Percentiles rank a stretch among this genome's conserved stretches.
These are phyloP conservation scores for Hygrocybe punicea DNA, from an alignment of 768 basidiomycete species.

Conservation along the genomic window DNA sequence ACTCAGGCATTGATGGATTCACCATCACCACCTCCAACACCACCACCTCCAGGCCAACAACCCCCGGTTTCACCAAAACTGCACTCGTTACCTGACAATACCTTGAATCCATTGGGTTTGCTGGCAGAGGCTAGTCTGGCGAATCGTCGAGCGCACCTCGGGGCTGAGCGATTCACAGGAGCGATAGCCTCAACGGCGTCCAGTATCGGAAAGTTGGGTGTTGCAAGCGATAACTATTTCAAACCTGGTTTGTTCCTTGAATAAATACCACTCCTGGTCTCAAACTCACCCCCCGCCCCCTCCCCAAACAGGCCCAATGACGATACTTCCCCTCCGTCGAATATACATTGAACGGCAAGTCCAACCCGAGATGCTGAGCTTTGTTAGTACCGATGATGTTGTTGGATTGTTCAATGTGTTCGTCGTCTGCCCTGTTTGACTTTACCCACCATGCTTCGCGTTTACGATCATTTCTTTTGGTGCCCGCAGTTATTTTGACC, in stretches of 20 bases:
- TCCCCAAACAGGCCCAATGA: conserved; percentile 77
- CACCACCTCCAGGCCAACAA: conserved; percentile 29
- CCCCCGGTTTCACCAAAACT: conserved; percentile 74
- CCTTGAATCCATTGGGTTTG: conserved; percentile 87
- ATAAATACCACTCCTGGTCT: not conserved
- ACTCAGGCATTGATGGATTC: conserved; percentile 58
- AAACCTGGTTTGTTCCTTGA: conserved; percentile 63
- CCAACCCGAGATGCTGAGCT: conserved; percentile 91
- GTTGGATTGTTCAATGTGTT: conserved; percentile 88
- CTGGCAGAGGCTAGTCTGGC: conserved; percentile 87
- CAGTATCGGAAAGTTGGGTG: conserved; percentile 53
- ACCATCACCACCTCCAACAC: conserved; percentile 43
- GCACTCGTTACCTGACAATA: conserved; percentile 87
- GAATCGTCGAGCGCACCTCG: conserved; percentile 59
- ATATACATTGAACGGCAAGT: conserved; percentile 85
- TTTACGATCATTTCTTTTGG: conserved; percentile 11
- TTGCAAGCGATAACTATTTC: conserved; percentile 87
- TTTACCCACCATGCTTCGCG: not conserved
- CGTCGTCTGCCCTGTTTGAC: conserved; percentile 28
- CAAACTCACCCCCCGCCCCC: conserved; percentile 3
- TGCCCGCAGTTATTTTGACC: conserved; percentile 62
- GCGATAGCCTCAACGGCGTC: conserved; percentile 34
- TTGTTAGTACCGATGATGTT: conserved; percentile 85
- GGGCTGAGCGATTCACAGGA: conserved; percentile 35
- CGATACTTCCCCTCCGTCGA: conserved; percentile 76